Percentiles rank a stretch among this genome's conserved stretches.
These are phyloP conservation scores for Carallia pectinifolia DNA, from an alignment of 345 rosid genomes.

Conservation along the genomic window DNA sequence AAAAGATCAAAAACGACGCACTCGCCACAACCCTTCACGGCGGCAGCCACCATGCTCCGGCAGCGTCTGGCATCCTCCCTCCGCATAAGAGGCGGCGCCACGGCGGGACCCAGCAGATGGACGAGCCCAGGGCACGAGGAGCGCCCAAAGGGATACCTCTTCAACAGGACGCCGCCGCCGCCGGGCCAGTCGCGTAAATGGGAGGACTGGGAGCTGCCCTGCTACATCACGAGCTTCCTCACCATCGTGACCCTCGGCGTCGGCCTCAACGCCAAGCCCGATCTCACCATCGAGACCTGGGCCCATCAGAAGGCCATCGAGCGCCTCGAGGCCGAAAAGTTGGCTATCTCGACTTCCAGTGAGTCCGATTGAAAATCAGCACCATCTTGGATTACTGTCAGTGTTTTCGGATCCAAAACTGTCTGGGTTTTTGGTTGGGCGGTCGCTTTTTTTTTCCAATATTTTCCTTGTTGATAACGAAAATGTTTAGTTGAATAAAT, in stretches of 20 bases:
- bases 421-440: too few species aligned
- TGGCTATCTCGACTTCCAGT: slow-evolving; percentile 8
- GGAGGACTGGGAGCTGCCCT: slow-evolving; percentile 99
- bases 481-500: slow-evolving; percentile 11
- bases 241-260: slow-evolving; percentile 93
- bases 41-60: slow-evolving; percentile 55
- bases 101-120: slow-evolving; percentile 79
- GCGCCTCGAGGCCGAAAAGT: slow-evolving; percentile 74
- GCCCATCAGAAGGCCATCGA: slow-evolving; percentile 95
- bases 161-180: slow-evolving; percentile 73
- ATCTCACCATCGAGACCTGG: slow-evolving; percentile 99
- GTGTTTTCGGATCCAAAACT: neutral
- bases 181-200: slow-evolving; percentile 87
- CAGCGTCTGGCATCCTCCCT: slow-evolving; percentile 60
- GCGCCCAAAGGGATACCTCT: slow-evolving; percentile 78
- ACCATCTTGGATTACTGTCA: neutral
- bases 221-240: slow-evolving; percentile 95
- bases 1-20: neutral
- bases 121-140: slow-evolving; percentile 90
- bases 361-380: slow-evolving; percentile 17
- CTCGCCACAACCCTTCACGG: slow-evolving; percentile 13
- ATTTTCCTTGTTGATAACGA: neutral
- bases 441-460: too few species aligned
- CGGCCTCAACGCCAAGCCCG: slow-evolving; percentile 96
- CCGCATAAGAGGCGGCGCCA: slow-evolving; percentile 24